phyloP scores from a whole-genome alignment of 192 early-diverging fungal genomes.

The Backusella circina region DNA sequence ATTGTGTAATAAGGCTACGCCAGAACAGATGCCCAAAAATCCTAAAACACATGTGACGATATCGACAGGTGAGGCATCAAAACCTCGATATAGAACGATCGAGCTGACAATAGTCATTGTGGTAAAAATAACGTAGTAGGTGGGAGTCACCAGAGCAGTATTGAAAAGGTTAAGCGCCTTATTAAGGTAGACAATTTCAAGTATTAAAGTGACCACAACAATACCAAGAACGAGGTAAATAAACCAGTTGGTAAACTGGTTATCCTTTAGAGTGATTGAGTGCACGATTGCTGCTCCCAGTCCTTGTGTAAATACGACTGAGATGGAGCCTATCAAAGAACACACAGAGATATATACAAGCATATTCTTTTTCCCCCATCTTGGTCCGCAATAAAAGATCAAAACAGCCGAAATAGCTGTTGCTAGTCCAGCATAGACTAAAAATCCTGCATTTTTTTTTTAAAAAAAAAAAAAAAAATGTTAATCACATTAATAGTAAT shows the following conservation, averaged over 20 bases:
- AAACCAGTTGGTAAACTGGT: conserved; percentile 81
- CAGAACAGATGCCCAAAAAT: conserved; percentile 86
- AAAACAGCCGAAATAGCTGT: conserved; percentile 59
- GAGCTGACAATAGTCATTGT: conserved; percentile 89
- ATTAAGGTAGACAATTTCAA: conserved; percentile 96
- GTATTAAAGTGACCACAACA: conserved; percentile 72
- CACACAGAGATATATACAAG: conserved; percentile 90
- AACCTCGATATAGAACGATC: conserved; percentile 83
- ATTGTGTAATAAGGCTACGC: conserved; percentile 73
- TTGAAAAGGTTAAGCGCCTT: conserved; percentile 94
- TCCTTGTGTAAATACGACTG: conserved; percentile 86
- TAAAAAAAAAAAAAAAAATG: background rate
- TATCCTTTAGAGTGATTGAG: conserved; percentile 72
- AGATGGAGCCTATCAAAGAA: conserved; percentile 87
- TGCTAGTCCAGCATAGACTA: conserved; percentile 68
- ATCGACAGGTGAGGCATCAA: conserved; percentile 66
- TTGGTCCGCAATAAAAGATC: conserved; percentile 75
- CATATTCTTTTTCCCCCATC: conserved; percentile 77
- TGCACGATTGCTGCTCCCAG: conserved; percentile 85
- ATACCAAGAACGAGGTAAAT: conserved; percentile 79
- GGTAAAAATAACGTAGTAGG: conserved; percentile 96
- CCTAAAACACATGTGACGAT: conserved; percentile 81
- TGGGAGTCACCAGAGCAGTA: conserved; percentile 82
- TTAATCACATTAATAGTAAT: no score
- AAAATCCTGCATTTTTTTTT: conserved; percentile 42